These are phyloP conservation scores for Metarhizium rileyi DNA, from an alignment of 2,329 filamentous ascomycete species.

Conservation along the genomic window DNA sequence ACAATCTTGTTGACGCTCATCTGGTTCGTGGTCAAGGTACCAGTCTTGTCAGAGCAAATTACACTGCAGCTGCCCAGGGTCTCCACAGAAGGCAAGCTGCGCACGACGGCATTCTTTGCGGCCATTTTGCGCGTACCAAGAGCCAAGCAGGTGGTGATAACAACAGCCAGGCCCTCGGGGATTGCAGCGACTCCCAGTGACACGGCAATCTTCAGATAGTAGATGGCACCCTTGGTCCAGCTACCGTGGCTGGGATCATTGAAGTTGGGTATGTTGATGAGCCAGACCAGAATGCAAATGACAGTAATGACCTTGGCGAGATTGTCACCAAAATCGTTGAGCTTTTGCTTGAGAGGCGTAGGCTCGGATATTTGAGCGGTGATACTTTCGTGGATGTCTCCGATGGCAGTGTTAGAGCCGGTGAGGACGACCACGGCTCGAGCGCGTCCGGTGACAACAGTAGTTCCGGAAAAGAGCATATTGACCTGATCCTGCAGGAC, in stretches of 20 bases:
- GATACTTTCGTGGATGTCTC: slow-evolving; percentile 98
- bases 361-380: slow-evolving; percentile 96
- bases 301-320: slow-evolving; percentile 97
- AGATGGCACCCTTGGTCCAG: slow-evolving; percentile 95
- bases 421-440: slow-evolving; percentile 86
- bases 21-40: slow-evolving; percentile 95
- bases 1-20: slow-evolving; percentile 97
- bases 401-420: slow-evolving; percentile 84
- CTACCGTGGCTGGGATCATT: slow-evolving; percentile 86
- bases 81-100: slow-evolving; percentile 92
- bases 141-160: slow-evolving; percentile 97
- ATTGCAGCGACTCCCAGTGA: slow-evolving; percentile 97
- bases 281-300: slow-evolving; percentile 93
- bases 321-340: slow-evolving; percentile 94
- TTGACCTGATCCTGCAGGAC: slow-evolving; percentile 97
- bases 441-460: slow-evolving; percentile 88
- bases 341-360: slow-evolving; percentile 94
- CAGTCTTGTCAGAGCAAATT: slow-evolving; percentile 99
- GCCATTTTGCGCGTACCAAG: slow-evolving; percentile 98
- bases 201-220: slow-evolving; percentile 98
- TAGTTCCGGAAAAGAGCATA: slow-evolving; percentile 97
- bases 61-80: slow-evolving; percentile 98
- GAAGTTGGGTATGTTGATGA: slow-evolving; percentile 98
- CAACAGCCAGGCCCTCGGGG: slow-evolving; percentile 91
- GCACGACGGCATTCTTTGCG: slow-evolving; percentile 92